phyloP scores from a whole-genome alignment of 1,284 basidiomycete species.

The Malassezia nana region DNA sequence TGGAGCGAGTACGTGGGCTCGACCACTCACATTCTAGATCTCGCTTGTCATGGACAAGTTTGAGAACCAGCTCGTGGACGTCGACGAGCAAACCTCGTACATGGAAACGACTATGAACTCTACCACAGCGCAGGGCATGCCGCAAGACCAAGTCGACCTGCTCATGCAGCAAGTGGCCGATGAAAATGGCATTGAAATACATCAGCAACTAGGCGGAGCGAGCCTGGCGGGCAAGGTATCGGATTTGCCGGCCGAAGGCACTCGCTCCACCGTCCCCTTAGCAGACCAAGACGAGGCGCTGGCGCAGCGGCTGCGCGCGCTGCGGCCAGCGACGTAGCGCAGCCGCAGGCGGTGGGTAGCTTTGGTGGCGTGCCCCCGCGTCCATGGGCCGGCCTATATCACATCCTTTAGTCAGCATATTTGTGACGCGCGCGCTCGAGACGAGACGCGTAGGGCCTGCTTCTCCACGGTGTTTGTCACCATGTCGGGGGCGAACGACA shows the following conservation, averaged over 20 bases:
- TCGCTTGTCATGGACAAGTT: constrained; percentile 99
- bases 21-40: constrained; percentile 57
- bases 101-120: constrained; percentile 95
- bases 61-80: constrained; percentile 86
- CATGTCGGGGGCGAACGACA: neutral
- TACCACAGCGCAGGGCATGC: constrained; percentile 82
- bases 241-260: constrained; percentile 25
- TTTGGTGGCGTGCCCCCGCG: neutral
- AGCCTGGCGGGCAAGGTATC: constrained; percentile 56
- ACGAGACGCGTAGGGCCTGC: no score
- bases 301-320: constrained; percentile 55
- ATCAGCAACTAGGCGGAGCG: constrained; percentile 72
- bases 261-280: constrained; percentile 8
- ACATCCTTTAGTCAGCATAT: neutral
- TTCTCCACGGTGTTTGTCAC: neutral
- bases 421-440: neutral
- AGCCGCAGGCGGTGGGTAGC: neutral
- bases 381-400: neutral
- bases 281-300: constrained; percentile 51
- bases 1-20: constrained; percentile 70
- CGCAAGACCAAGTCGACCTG: constrained; percentile 90
- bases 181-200: constrained; percentile 88
- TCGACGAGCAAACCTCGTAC: constrained; percentile 94
- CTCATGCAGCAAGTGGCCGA: constrained; percentile 91
- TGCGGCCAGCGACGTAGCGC: constrained; percentile 36